Evolutionary conservation across 2,329 filamentous ascomycete species (phyloP), one percentile per base, ranked within the genome.

Genomic region (Plenodomus biglobosus): DNA sequence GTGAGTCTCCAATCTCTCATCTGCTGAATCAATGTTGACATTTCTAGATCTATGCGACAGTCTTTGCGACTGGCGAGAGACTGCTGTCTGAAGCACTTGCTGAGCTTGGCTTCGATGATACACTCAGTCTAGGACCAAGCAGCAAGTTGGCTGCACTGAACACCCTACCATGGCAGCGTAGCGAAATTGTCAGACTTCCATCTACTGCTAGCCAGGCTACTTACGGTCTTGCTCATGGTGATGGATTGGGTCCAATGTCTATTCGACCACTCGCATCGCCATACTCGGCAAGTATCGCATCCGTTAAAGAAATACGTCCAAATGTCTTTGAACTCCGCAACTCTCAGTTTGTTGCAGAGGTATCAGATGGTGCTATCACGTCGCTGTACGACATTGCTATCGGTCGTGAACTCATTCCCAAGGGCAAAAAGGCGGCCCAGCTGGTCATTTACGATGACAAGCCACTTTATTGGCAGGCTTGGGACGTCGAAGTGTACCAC

Each of bases 401-500:
- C 8, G 78, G 87, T 20, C 85, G 92, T 42, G 91, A 99, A 69
- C 74, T 95, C 17, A 82, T 99, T 40, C 80, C 89, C 2, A 77
- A 80, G 50, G 81, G 79, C 22, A 81, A 82, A 19, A 92, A 92
- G 69, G 92, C 87, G 19, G 96, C 95, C 59, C 91, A 96, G 68
- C 84, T 94, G 42, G 92, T 97, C 56, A 85, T 97, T 19, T 97
- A 95, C 64, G 94, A 99, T 66, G 94, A 99, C 75, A 96, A 97
- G 75, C 92, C 92, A 18, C 81, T 96, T 19, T 96, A 95, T 76
- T 97, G 91, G 92, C 90, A 96, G 74, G 92, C 91, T 2, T 96
- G 92, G 92, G 92, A 99, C 70, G 92, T 97, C 5, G 94, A 99
- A 73, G 92, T 97, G 21, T 99, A 87, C 75, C 94, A 99, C 64